Evolutionary conservation across 1,284 basidiomycete genomes (phyloP).

Genomic region (Microbotryum violaceum): DNA sequence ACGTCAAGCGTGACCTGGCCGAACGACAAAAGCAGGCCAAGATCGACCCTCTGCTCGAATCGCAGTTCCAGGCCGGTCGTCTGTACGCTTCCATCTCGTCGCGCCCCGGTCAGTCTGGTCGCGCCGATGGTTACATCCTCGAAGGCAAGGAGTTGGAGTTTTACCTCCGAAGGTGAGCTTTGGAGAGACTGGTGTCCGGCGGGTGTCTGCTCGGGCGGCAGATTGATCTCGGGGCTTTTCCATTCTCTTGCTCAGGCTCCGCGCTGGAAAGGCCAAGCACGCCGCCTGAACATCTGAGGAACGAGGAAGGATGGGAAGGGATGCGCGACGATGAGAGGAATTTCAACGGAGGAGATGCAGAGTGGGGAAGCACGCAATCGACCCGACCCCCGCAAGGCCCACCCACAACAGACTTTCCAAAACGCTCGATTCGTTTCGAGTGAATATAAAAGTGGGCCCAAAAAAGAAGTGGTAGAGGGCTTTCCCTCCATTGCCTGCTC

Average conservation of each 20-base stretch:
- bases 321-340: too few relatives aligned
- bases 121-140: constrained; percentile 87
- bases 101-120: constrained; percentile 87
- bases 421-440: too few relatives aligned
- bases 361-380: too few relatives aligned
- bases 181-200: too few relatives aligned
- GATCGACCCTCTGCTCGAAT: constrained; percentile 76
- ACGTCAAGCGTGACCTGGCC: constrained; percentile 73
- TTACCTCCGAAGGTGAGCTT: constrained; percentile 61
- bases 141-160: constrained; percentile 98
- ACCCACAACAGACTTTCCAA: too few relatives aligned
- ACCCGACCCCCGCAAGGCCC: too few relatives aligned
- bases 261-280: constrained; percentile 89
- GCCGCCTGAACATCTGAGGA: constrained; percentile 37
- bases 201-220: not conserved
- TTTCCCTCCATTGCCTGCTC: too few relatives aligned
- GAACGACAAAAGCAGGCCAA: constrained; percentile 90
- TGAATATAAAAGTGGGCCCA: too few relatives aligned
- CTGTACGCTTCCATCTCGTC: constrained; percentile 82
- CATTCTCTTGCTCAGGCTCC: constrained; percentile 89
- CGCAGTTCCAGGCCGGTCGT: constrained; percentile 78
- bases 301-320: too few relatives aligned
- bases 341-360: too few relatives aligned
- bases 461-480: too few relatives aligned
- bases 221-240: constrained; percentile 32